Evolutionary conservation across 202 grass and related monocot genomes (phyloP), one percentile per base, ranked within the genome.

Genomic region (Schoenoplectus tabernaemontani): DNA sequence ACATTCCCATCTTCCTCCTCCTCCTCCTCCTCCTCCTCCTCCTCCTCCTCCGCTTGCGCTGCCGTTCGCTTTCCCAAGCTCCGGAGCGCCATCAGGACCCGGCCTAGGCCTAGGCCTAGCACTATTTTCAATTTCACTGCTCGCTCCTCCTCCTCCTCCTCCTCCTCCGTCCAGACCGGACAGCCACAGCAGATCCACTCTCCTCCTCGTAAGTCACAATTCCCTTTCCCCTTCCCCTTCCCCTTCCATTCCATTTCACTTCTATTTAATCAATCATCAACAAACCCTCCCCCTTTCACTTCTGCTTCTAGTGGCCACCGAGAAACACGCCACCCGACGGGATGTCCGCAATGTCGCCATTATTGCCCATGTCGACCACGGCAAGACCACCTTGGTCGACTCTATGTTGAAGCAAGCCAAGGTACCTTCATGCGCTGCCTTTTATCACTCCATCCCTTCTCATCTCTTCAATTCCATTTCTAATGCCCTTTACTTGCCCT

Each of bases 331-430:
- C 30, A 94, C 95, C 43, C 89, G 95, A 90, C 94, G 91, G 81
- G 95, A 98, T 84, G 95, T 98, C 53, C 81, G 95, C 24, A 98
- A 98, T 79, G 90, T 98, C 67, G 95, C 95, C 20, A 98, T 98
- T 77, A 88, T 98, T 87, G 95, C 95, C 81, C 95, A 98, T 83
- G 95, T 98, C 10, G 95, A 98, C 85, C 95, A 98, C 64, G 95
- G 95, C 56, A 98, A 98, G 81, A 98, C 95, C 63, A 98, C 95
- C 57, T 87, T 98, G 63, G 95, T 98, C 36, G 95, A 98, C 77
- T 90, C 91, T 47, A 98, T 98, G 95, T 85, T 98, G 65, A 90
- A 87, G 81, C 95, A 98, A 84, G 88, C 95, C 46, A 98, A 98
- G 91, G 95, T 97, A 33, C 62, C 53, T 3, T 86, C 74, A 12